phyloP scores from a whole-genome alignment of 495 filamentous ascomycete genomes.

The Ascobolus immersus region DNA sequence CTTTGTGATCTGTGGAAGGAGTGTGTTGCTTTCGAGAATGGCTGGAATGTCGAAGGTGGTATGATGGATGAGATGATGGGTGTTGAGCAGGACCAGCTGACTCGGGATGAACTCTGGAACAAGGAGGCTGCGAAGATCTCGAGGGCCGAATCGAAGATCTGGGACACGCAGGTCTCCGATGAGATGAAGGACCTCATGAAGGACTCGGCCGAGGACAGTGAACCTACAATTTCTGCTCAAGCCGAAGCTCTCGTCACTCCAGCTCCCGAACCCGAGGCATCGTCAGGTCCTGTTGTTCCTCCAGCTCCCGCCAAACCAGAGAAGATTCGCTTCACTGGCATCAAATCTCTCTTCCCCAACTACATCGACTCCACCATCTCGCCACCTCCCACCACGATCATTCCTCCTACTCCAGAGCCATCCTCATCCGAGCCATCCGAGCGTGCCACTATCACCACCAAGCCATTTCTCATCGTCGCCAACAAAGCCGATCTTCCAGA shows the following conservation, averaged over 20 bases:
- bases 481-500: conserved; percentile 72
- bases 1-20: conserved; percentile 70
- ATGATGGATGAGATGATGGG: conserved; percentile 17
- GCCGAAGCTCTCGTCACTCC: background rate
- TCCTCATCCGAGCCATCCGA: conserved; percentile 4
- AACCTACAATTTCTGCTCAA: background rate
- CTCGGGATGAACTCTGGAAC: background rate
- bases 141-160: background rate
- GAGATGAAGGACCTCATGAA: conserved; percentile 25
- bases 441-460: conserved; percentile 21
- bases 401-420: conserved; percentile 1
- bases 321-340: conserved; percentile 5
- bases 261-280: background rate
- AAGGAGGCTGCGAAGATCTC: background rate
- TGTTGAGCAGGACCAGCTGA: background rate
- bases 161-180: conserved; percentile 23
- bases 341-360: conserved; percentile 4
- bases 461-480: conserved; percentile 93
- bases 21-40: conserved; percentile 57
- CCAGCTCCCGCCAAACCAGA: conserved; percentile 1
- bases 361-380: conserved; percentile 1
- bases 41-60: conserved; percentile 22
- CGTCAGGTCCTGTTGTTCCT: background rate
- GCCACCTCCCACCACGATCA: conserved; percentile 1
- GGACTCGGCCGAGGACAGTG: conserved; percentile 2